A percentile compares a stretch with the other conserved stretches of the same genome.
phyloP scores from a whole-genome alignment of 140 eudicot genomes.

The Eryngium alpinum region DNA sequence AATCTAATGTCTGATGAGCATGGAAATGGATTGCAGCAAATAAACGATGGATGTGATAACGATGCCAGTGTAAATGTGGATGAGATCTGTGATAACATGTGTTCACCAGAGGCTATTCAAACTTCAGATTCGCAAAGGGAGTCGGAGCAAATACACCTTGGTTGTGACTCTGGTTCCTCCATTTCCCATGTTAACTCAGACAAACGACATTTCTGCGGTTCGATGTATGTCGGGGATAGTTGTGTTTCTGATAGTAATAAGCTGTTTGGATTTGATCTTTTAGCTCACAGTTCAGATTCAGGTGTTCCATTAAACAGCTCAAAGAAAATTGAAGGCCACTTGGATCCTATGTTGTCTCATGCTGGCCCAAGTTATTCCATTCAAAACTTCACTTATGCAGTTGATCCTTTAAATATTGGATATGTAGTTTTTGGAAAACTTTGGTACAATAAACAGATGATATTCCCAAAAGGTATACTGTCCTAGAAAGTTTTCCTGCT shows the following conservation, averaged over 20 bases:
- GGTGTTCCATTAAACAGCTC: constrained; percentile 13
- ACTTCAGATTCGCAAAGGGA: neutral
- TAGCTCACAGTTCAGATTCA: neutral
- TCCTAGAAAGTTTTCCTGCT: neutral
- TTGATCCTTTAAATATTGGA: constrained; percentile 44
- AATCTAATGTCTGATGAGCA: constrained; percentile 8
- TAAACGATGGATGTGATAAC: constrained; percentile 1
- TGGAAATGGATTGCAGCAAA: constrained; percentile 7
- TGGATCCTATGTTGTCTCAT: constrained; percentile 5
- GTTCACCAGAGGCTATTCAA: neutral
- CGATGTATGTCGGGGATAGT: constrained; percentile 9
- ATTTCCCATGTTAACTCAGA: constrained; percentile 8
- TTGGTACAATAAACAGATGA: constrained; percentile 60
- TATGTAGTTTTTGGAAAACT: constrained; percentile 42
- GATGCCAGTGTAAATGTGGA: constrained; percentile 1
- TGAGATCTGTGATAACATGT: constrained; percentile 3
- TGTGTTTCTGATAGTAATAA: constrained; percentile 12
- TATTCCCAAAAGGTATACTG: constrained; percentile 62
- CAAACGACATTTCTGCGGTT: constrained; percentile 5
- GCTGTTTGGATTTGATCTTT: constrained; percentile 29
- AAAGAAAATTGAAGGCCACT: constrained; percentile 7
- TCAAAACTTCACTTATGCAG: constrained; percentile 11
- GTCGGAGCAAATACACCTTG: neutral
- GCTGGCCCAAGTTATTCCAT: constrained; percentile 12
- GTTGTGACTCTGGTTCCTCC: constrained; percentile 19